Percentiles rank a stretch among this genome's conserved stretches.
These are phyloP conservation scores for Eragrostis nindensis DNA, from an alignment of 176 grass and related monocot genomes.

Conservation along the genomic window DNA sequence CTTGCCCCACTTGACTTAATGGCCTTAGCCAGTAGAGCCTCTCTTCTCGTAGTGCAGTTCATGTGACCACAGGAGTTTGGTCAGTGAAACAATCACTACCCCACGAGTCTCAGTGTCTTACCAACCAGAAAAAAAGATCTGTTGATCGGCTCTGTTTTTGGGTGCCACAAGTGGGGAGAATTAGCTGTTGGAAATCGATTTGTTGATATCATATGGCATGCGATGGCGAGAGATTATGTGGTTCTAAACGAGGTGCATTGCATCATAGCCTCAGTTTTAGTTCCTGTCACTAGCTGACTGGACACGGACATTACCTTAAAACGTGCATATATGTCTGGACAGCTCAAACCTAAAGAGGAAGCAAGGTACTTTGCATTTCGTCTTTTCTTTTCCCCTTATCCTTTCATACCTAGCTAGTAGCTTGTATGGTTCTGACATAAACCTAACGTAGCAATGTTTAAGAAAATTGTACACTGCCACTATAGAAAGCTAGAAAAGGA, in stretches of 20 bases:
- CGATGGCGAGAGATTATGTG: slow-evolving; percentile 7
- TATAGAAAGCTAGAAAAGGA: slow-evolving; percentile 46
- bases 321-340: slow-evolving; percentile 18
- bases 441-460: slow-evolving; percentile 49
- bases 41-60: slow-evolving; percentile 30
- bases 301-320: slow-evolving; percentile 14
- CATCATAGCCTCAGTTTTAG: background rate
- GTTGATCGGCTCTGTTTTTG: slow-evolving; percentile 7
- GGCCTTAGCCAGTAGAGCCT: slow-evolving; percentile 41
- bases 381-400: background rate
- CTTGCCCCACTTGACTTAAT: slow-evolving; percentile 51
- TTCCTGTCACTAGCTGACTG: slow-evolving; percentile 18
- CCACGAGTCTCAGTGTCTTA: slow-evolving; percentile 30
- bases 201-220: slow-evolving; percentile 27
- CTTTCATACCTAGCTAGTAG: slow-evolving; percentile 22
- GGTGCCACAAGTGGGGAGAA: background rate
- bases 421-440: slow-evolving; percentile 35
- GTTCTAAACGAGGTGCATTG: slow-evolving; percentile 9
- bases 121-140: slow-evolving; percentile 49
- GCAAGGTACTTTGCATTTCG: slow-evolving; percentile 24
- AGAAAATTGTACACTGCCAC: slow-evolving; percentile 36
- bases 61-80: slow-evolving; percentile 53
- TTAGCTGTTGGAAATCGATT: background rate
- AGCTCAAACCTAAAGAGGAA: slow-evolving; percentile 24
- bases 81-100: slow-evolving; percentile 41